Evolutionary conservation across 331 rosid genomes (phyloP).

Genomic region (Telfairia occidentalis): DNA sequence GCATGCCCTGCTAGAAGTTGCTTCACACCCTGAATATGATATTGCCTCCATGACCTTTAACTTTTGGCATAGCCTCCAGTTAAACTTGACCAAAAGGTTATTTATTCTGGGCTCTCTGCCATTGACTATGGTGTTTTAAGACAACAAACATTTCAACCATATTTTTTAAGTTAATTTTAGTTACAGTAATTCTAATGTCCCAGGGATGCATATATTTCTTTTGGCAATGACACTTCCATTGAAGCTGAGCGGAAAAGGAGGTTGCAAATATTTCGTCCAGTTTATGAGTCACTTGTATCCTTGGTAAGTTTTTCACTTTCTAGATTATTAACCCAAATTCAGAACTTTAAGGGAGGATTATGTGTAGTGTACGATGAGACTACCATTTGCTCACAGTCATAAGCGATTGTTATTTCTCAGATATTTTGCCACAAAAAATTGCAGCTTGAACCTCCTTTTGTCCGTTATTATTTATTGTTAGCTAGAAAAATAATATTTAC

Average conservation of each 20-base stretch:
- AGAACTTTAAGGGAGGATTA: background rate
- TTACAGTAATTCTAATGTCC: conserved; percentile 20
- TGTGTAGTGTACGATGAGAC: background rate
- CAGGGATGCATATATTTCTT: conserved; percentile 69
- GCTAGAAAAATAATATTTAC: conserved; percentile 1
- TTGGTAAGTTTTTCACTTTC: conserved; percentile 48
- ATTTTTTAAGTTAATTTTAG: conserved; percentile 20
- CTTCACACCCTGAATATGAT: conserved; percentile 89
- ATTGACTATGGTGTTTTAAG: background rate
- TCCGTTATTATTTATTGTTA: background rate
- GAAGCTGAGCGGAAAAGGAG: conserved; percentile 89
- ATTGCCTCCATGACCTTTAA: conserved; percentile 98
- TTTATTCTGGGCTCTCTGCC: conserved; percentile 1
- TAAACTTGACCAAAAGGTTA: conserved; percentile 78
- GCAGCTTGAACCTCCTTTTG: background rate
- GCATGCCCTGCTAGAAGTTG: conserved; percentile 93
- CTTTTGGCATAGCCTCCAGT: conserved; percentile 97
- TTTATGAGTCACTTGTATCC: conserved; percentile 90
- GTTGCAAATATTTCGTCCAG: conserved; percentile 71
- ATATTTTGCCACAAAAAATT: background rate
- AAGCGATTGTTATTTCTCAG: background rate
- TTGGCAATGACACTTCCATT: conserved; percentile 52
- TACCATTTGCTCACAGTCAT: background rate
- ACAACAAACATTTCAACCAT: background rate
- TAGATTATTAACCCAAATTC: conserved; percentile 12